Evolutionary conservation across 177 flowering plant species (phyloP), one percentile per base, ranked within the genome.

Genomic region (Vitis hybrid): DNA sequence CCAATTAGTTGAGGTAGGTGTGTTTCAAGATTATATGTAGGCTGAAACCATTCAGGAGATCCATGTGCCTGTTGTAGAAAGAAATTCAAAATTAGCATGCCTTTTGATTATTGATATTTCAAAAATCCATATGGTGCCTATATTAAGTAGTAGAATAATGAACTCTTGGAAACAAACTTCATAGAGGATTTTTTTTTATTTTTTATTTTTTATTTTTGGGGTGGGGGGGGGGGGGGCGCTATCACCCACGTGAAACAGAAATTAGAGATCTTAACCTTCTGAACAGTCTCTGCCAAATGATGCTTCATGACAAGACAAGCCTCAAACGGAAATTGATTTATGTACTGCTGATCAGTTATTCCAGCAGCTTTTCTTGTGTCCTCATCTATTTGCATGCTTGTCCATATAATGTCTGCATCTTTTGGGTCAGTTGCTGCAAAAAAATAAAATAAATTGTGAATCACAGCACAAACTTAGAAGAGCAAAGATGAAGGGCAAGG

Each of bases 251-350:
- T 51, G 63, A 49, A 75, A 55, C 26, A 3, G 19, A 21, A 58
- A 55, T 11, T 50, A 29, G 26, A 22, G 18, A 10, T 71, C 53
- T 67, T 45, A 50, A 95, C 99, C 99, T 91, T 83, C 67, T 90
- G 89, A 77, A 93, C 67, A 39, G 98, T 96, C 65, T 90, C 95
- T 26, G 99, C 97, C 79, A 96, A 82, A 83, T 92, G 97, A 80
- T 96, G 99, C 75, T 96, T 96, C 99, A 96, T 96, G 76, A 96
- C 99, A 55, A 96, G 86, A 80, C 97, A 96, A 79, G 98, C 94
- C 82, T 96, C 99, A 74, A 78, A 93, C 5, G 99, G 99, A 74
- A 92, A 96, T 75, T 96, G 99, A 67, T 96, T 96, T 15, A 89
- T 69, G 78, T 83, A 90, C 68, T 93, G 98, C 33, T 79, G 72